Percentiles rank a stretch among this genome's conserved stretches.
Conservation (phyloP, 257 asterid species). For the Solanum etuberosum region DNA sequence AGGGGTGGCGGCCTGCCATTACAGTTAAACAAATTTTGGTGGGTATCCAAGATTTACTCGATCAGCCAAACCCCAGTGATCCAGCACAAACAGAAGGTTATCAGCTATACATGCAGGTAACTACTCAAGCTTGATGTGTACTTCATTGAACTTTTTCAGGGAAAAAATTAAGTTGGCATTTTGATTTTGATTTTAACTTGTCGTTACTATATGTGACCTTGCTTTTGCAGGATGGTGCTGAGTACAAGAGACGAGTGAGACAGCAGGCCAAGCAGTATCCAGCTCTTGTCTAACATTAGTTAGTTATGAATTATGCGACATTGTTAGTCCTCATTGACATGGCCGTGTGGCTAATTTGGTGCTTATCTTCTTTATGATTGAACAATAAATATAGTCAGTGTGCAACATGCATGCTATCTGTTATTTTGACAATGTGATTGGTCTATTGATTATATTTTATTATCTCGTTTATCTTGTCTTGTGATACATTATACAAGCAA, state of each 20-base stretch:
- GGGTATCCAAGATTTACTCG: conserved; percentile 6
- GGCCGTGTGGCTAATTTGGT: background rate
- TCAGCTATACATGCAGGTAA: conserved; percentile 1
- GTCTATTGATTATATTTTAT: background rate
- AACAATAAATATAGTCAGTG: background rate
- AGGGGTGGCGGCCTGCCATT: conserved; percentile 9
- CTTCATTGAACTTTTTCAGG: background rate
- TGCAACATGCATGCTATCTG: background rate
- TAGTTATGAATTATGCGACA: background rate
- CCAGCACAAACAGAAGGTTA: conserved; percentile 1
- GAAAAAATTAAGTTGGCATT: background rate
- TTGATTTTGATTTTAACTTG: background rate
- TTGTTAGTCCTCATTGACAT: background rate
- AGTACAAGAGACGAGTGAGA: conserved; percentile 25
- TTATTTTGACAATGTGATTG: background rate
- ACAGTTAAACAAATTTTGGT: background rate
- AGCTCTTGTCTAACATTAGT: conserved; percentile 3
- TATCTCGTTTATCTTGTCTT: background rate
- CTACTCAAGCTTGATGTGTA: background rate
- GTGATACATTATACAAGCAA: background rate
- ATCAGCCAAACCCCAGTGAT: conserved; percentile 1
- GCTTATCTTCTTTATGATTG: background rate
- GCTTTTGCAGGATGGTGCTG: conserved; percentile 19
- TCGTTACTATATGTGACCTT: background rate
- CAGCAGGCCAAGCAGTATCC: conserved; percentile 32